A percentile compares a stretch with the other conserved stretches of the same genome.
Conservation (phyloP, 345 rosid genomes). For the Hibiscus tridactylites region DNA sequence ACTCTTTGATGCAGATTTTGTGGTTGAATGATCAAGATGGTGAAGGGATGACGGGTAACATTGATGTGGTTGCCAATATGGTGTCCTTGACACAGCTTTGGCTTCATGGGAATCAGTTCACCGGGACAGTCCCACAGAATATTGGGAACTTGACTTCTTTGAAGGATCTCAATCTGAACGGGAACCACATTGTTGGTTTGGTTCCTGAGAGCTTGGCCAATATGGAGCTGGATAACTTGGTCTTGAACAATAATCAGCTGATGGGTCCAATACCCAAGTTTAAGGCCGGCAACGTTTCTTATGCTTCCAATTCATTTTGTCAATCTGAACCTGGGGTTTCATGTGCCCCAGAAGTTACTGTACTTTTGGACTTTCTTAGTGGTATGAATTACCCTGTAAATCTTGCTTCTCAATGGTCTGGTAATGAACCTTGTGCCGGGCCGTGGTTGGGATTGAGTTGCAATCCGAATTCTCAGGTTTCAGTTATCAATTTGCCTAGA, state of each 20-base stretch:
- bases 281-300: conserved; percentile 33
- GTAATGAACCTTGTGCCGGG: conserved; percentile 52
- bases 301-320: conserved; percentile 48
- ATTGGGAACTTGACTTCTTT: conserved; percentile 44
- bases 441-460: conserved; percentile 54
- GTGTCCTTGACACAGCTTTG: conserved; percentile 40
- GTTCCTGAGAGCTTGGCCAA: conserved; percentile 46
- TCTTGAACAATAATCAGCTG: conserved; percentile 56
- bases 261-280: conserved; percentile 67
- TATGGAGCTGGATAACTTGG: conserved; percentile 40
- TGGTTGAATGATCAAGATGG: conserved; percentile 64
- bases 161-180: conserved; percentile 53
- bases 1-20: conserved; percentile 33
- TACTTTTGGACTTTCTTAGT: conserved; percentile 52
- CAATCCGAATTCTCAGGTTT: conserved; percentile 19
- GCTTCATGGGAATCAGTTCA: conserved; percentile 75
- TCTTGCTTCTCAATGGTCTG: conserved; percentile 52
- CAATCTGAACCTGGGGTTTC: conserved; percentile 30
- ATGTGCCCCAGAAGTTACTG: conserved; percentile 52
- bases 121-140: conserved; percentile 53
- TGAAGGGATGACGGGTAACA: conserved; percentile 43
- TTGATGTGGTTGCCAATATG: conserved; percentile 54
- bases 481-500: conserved; percentile 33
- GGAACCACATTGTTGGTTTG: conserved; percentile 50
- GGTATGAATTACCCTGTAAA: conserved; percentile 47